Percentiles rank a stretch among this genome's conserved stretches.
Conservation (phyloP, 1,284 basidiomycete genomes). For the Cutaneotrichosporon sp. region DNA sequence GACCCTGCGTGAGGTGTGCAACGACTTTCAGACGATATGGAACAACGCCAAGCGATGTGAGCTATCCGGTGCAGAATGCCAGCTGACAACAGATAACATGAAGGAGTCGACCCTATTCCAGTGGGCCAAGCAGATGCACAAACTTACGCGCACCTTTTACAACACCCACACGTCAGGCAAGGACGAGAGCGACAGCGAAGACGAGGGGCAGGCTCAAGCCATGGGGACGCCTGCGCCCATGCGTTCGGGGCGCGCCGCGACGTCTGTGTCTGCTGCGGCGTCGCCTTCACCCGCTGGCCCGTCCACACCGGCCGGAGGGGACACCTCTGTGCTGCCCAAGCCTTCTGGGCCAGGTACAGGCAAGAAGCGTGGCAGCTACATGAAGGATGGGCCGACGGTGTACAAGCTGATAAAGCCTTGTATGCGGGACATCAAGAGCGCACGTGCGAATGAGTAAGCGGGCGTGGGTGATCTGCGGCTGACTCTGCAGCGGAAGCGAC, state of each 20-base stretch:
- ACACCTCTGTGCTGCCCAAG: slow-evolving; percentile 6
- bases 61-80: slow-evolving; percentile 2
- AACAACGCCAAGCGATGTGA: slow-evolving; percentile 45
- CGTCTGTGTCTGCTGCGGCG: slow-evolving; percentile 9
- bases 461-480: not conserved
- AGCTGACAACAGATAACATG: slow-evolving; percentile 35
- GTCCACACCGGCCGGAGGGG: slow-evolving; percentile 8
- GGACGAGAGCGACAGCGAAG: slow-evolving; percentile 19
- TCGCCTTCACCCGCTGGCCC: slow-evolving; percentile 11
- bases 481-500: slow-evolving; percentile 52
- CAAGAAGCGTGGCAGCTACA: slow-evolving; percentile 34
- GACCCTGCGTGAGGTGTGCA: slow-evolving; percentile 32
- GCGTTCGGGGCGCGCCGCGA: slow-evolving; percentile 7
- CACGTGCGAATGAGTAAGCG: slow-evolving; percentile 37
- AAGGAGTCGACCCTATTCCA: slow-evolving; percentile 44
- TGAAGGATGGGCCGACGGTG: slow-evolving; percentile 42
- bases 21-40: slow-evolving; percentile 42
- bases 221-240: not conserved
- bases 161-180: slow-evolving; percentile 12
- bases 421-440: slow-evolving; percentile 36
- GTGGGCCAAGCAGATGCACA: slow-evolving; percentile 46
- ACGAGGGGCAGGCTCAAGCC: slow-evolving; percentile 11
- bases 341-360: slow-evolving; percentile 13
- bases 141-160: slow-evolving; percentile 37
- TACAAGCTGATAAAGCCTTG: slow-evolving; percentile 46